Evolutionary conservation across 257 asterid genomes (phyloP), one percentile per base, ranked within the genome.

Genomic region (Fraxinus anomala): DNA sequence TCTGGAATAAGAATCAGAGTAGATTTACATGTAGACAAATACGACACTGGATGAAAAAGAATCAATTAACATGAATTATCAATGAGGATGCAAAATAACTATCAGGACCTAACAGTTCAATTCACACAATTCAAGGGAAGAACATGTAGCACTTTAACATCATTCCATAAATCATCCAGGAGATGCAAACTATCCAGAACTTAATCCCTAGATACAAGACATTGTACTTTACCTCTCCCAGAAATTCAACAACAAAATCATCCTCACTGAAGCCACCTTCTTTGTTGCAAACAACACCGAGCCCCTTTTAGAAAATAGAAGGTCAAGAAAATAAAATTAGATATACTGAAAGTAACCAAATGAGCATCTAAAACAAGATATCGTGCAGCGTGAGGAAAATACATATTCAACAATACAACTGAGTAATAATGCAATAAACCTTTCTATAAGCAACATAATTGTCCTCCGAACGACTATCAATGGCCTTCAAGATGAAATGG

Each of bases 241-340:
- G 79, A 87, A 96, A 96, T 85, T 96, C 98, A 76, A 96, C 99
- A 66, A 96, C 97, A 83, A 96, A 96, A 87, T 96, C 99, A 61
- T 96, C 99, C 79, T 91, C 90, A 71, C 84, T 75, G 77, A 96
- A 96, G 81, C 99, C 99, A 77, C 92, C 95, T 89, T 96, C 90
- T 88, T 89, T 96, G 82, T 92, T 87, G 95, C 99, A 96, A 81
- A 96, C 97, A 80, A 96, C 99, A 82, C 99, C 99, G 81, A 96
- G 99, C 73, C 99, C 99, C 99, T 96, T 56, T 24, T 23, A 12
- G 7, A 4, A 83, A 73, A 74, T 19, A 79, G 74, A 71, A 79
- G 73, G 51, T 77, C 78, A 80, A 72, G 14, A 74, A 80, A 69
- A 68, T 68, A 47, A 74, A 73, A 31, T 40, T 59, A 59, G 67